Evolutionary conservation across 352 stramenopile species (phyloP).

Genomic region (Phytophthora foliorum): DNA sequence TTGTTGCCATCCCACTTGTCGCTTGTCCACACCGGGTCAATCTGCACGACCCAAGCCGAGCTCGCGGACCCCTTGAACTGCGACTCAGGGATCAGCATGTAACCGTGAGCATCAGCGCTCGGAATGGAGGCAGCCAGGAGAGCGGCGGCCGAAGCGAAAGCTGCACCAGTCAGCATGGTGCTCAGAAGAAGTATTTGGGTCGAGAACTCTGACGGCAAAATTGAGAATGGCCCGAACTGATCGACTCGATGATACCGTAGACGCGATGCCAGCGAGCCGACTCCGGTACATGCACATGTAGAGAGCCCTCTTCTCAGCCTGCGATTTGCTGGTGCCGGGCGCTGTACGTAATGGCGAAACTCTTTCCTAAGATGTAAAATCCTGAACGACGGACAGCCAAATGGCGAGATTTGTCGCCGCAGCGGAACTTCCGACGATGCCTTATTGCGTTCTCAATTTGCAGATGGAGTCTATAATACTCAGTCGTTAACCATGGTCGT

Average conservation of each 20-base stretch:
- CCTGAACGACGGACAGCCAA: background rate
- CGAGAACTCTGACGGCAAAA: conserved; percentile 20
- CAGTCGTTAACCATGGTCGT: background rate
- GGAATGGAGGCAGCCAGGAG: conserved; percentile 30
- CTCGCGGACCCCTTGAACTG: conserved; percentile 44
- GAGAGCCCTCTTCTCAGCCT: background rate
- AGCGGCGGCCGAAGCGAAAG: conserved; percentile 31
- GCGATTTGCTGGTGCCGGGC: conserved; percentile 5
- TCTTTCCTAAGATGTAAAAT: conserved; percentile 11
- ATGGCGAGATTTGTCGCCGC: background rate
- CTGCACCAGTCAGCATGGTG: conserved; percentile 30
- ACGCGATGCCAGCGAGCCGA: background rate
- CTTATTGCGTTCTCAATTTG: background rate
- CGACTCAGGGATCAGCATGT: conserved; percentile 45
- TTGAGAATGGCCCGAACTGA: conserved; percentile 13
- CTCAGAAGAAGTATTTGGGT: background rate
- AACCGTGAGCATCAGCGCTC: conserved; percentile 36
- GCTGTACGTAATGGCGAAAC: conserved; percentile 16
- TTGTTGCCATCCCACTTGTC: conserved; percentile 50
- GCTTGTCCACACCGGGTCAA: conserved; percentile 39
- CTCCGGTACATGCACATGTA: no score
- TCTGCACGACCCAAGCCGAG: conserved; percentile 47
- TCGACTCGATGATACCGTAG: background rate
- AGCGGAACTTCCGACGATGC: background rate
- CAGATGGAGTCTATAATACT: background rate